Evolutionary conservation across 495 filamentous ascomycete species (phyloP).

Genomic region (Lophiotrema nucula): DNA sequence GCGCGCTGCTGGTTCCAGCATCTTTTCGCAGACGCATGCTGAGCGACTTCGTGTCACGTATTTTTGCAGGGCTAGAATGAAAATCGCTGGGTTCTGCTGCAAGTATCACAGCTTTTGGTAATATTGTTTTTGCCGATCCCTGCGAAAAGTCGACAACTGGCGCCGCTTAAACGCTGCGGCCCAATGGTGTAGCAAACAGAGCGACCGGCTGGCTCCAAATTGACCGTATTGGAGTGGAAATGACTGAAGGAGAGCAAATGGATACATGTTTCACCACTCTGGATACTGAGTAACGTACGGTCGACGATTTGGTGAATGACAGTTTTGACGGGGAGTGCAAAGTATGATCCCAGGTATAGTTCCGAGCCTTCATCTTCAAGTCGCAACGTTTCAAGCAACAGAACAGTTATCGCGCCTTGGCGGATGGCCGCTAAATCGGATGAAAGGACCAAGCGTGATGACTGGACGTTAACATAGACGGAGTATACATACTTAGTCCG

Average conservation of each 20-base stretch:
- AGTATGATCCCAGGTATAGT: neutral
- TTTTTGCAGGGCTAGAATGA: neutral
- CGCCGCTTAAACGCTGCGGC: conserved; percentile 10
- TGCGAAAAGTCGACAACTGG: neutral
- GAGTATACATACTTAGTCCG: too few relatives aligned
- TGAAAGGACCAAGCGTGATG: too few relatives aligned
- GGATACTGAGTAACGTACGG: neutral
- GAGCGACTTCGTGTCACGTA: conserved; percentile 11
- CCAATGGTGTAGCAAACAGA: conserved; percentile 1
- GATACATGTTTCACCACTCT: neutral
- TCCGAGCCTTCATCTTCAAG: too few relatives aligned
- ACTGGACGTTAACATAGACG: too few relatives aligned
- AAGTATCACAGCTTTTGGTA: conserved; percentile 13
- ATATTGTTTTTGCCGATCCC: conserved; percentile 28
- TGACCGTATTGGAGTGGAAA: neutral
- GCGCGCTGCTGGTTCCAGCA: conserved; percentile 5
- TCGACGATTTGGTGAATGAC: neutral
- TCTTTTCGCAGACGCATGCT: conserved; percentile 5
- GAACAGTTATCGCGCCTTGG: too few relatives aligned
- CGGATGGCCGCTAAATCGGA: too few relatives aligned
- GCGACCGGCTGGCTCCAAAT: neutral
- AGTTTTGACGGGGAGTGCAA: neutral
- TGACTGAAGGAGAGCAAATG: neutral
- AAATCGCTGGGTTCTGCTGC: conserved; percentile 9
- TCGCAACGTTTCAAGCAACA: too few relatives aligned